Conservation (phyloP, 805 yeast genomes). For the Saturnispora diversa region DNA sequence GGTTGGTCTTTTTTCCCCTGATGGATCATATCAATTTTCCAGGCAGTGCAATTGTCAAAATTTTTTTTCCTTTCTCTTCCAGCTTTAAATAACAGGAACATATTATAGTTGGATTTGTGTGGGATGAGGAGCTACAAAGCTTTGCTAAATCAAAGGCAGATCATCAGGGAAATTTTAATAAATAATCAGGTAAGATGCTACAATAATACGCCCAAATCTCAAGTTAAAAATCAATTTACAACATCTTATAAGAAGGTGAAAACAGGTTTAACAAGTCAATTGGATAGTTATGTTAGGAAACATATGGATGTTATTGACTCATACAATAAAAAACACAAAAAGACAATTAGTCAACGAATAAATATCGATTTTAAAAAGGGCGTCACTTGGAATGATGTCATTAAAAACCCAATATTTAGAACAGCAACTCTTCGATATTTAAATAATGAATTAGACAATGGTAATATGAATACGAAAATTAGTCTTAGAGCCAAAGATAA, state of each 20-base stretch:
- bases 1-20: too few species aligned
- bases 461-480: neutral
- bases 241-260: constrained; percentile 18
- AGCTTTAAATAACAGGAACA: too few species aligned
- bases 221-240: constrained; percentile 17
- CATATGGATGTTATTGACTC: constrained; percentile 22
- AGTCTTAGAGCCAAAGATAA: neutral
- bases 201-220: too few species aligned
- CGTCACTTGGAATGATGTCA: constrained; percentile 19
- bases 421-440: constrained; percentile 17
- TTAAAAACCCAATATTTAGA: constrained; percentile 14
- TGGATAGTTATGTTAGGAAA: constrained; percentile 19
- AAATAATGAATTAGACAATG: constrained; percentile 3
- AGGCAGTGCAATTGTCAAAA: too few species aligned
- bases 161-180: too few species aligned
- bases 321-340: constrained; percentile 19
- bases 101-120: too few species aligned
- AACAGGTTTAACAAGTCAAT: constrained; percentile 15
- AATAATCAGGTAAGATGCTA: too few species aligned
- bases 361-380: constrained; percentile 17
- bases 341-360: constrained; percentile 20
- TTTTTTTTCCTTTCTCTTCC: too few species aligned
- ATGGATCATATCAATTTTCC: too few species aligned
- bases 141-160: too few species aligned
- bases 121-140: too few species aligned